A percentile compares a stretch with the other conserved stretches of the same genome.
Evolutionary conservation across 1,284 basidiomycete species (phyloP).

Genomic region (Mixia osmundae): DNA sequence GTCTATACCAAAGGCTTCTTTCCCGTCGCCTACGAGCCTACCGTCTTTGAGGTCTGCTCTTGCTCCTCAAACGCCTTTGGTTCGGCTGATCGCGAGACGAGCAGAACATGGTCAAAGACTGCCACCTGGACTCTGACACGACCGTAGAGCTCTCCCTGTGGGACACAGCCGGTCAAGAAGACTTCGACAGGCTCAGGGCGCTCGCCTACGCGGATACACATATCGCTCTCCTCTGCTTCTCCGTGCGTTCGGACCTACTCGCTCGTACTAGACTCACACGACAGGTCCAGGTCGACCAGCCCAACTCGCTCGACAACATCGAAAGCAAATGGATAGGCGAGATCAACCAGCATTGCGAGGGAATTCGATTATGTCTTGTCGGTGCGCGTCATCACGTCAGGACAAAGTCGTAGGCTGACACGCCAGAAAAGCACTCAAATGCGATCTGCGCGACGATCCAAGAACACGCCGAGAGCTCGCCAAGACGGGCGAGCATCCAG

Average conservation of each 20-base stretch:
- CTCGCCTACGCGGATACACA: slow-evolving; percentile 86
- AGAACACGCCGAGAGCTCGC: slow-evolving; percentile 40
- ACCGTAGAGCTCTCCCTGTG: slow-evolving; percentile 72
- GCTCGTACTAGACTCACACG: background rate
- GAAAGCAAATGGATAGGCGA: slow-evolving; percentile 84
- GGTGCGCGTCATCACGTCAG: slow-evolving; percentile 30
- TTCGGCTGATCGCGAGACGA: too few relatives aligned
- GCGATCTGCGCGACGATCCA: slow-evolving; percentile 66
- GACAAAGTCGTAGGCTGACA: background rate
- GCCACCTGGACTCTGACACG: slow-evolving; percentile 36
- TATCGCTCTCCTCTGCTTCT: slow-evolving; percentile 53
- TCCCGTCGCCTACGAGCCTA: slow-evolving; percentile 31
- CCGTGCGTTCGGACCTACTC: slow-evolving; percentile 29
- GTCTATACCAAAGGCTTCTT: slow-evolving; percentile 22
- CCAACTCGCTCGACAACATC: slow-evolving; percentile 71
- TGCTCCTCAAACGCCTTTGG: too few relatives aligned
- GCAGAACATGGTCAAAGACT: slow-evolving; percentile 16
- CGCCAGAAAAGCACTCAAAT: slow-evolving; percentile 76
- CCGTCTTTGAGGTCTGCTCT: slow-evolving; percentile 22
- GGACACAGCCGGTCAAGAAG: slow-evolving; percentile 95
- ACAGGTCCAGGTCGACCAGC: slow-evolving; percentile 53
- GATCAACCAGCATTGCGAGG: slow-evolving; percentile 62
- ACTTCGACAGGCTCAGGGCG: slow-evolving; percentile 75
- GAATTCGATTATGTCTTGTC: slow-evolving; percentile 74
- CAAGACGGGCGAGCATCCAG: slow-evolving; percentile 39